These are phyloP conservation scores for Macrotyloma uniflorum DNA, from an alignment of 306 rosid genomes.

Conservation along the genomic window DNA sequence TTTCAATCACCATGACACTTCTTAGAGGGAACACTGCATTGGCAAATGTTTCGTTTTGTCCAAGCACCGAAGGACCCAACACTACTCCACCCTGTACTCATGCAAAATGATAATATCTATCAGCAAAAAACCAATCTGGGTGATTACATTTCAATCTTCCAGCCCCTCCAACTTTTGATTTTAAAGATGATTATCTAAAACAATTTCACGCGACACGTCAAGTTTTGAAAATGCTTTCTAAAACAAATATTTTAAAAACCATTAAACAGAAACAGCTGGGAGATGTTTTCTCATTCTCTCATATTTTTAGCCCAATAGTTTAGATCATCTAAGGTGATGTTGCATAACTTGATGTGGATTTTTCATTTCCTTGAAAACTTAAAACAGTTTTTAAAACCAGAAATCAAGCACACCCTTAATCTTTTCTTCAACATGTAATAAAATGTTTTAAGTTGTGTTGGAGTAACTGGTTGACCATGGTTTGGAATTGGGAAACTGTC, in stretches of 20 bases:
- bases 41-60: conserved; percentile 54
- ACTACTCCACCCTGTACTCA: conserved; percentile 72
- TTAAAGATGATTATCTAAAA: not conserved
- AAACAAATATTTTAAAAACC: not conserved
- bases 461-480: no score
- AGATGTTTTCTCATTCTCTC: not conserved
- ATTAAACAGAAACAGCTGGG: not conserved
- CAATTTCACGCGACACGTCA: not conserved
- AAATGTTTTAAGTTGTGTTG: no score
- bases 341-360: not conserved
- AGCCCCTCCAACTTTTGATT: not conserved
- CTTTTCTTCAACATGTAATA: not conserved
- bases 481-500: no score
- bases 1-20: conserved; percentile 84
- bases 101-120: not conserved
- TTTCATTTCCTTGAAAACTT: not conserved
- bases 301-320: not conserved
- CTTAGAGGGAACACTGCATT: conserved; percentile 66
- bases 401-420: no score
- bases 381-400: no score
- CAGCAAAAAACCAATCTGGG: not conserved
- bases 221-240: not conserved
- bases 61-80: conserved; percentile 88
- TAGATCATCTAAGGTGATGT: not conserved
- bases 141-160: not conserved